These are phyloP conservation scores for Pistacia integerrima DNA, from an alignment of 345 rosid species.

Conservation along the genomic window DNA sequence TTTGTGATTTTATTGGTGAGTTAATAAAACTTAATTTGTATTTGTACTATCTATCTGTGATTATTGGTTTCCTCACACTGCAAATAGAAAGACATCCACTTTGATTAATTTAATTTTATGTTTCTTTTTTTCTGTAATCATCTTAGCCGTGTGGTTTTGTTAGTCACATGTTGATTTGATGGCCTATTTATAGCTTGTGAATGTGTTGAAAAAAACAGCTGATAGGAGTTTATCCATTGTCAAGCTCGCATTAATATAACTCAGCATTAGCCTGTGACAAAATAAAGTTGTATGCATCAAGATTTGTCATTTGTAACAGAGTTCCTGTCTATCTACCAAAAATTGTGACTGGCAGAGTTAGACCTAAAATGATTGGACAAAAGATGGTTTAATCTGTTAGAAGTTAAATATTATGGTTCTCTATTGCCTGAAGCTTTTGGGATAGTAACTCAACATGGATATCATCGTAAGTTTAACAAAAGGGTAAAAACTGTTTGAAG, in stretches of 20 bases:
- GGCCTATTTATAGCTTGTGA: neutral
- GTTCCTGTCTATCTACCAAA: neutral
- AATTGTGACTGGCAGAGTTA: neutral
- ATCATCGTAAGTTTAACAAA: too few relatives aligned
- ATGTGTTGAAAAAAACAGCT: neutral
- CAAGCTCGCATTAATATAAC: neutral
- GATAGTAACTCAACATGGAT: too few relatives aligned
- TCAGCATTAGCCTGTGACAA: neutral
- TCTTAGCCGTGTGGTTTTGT: neutral
- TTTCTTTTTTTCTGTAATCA: neutral
- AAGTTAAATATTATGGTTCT: too few relatives aligned
- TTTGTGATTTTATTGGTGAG: slow-evolving; percentile 80
- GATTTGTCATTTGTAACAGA: neutral
- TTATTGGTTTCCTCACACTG: slow-evolving; percentile 4
- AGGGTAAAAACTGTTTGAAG: too few relatives aligned
- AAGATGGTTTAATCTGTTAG: neutral
- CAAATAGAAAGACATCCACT: neutral
- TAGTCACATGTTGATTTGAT: neutral
- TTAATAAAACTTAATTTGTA: slow-evolving; percentile 8
- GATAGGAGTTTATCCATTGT: neutral
- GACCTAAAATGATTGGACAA: neutral
- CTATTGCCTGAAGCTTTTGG: too few relatives aligned
- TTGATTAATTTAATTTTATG: neutral
- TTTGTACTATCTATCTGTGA: neutral
- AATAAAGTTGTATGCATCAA: neutral